Percentiles rank a stretch among this genome's conserved stretches.
Conservation (phyloP, 805 yeast species). For the Barnettozyma sucrosica region DNA sequence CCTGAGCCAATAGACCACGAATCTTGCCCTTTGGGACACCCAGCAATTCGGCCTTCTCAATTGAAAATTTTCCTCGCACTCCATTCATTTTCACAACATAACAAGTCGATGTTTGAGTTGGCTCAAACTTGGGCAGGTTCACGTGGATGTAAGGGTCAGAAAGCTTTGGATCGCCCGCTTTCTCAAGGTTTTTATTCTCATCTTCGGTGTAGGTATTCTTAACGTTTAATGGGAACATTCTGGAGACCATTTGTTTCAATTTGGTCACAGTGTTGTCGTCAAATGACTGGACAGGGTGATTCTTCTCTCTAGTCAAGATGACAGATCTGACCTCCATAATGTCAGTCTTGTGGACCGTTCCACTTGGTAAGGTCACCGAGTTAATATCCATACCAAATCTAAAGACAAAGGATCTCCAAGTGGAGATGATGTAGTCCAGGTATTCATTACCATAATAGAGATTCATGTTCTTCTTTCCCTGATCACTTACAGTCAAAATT, state of each 20-base stretch:
- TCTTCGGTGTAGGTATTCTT: constrained; percentile 31
- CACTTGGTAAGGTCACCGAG: constrained; percentile 23
- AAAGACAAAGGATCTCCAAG: constrained; percentile 86
- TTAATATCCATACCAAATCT: constrained; percentile 60
- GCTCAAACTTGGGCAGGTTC: constrained; percentile 26
- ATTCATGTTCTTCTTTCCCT: constrained; percentile 54
- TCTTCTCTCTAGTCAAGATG: constrained; percentile 3
- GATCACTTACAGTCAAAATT: constrained; percentile 74
- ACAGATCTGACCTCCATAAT: constrained; percentile 25
- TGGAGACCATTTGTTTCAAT: constrained; percentile 30
- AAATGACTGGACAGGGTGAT: constrained; percentile 6
- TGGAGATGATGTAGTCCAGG: constrained; percentile 53
- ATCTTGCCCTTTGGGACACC: constrained; percentile 64
- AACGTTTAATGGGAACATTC: constrained; percentile 55
- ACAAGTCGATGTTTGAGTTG: constrained; percentile 41
- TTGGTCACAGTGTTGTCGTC: constrained; percentile 1
- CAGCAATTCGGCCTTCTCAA: constrained; percentile 55
- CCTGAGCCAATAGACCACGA: constrained; percentile 55
- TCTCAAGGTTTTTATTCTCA: constrained; percentile 18
- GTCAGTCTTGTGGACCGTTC: constrained; percentile 27
- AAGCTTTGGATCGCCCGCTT: constrained; percentile 30
- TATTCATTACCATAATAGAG: constrained; percentile 47
- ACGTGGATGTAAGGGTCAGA: constrained; percentile 32
- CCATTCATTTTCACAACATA: constrained; percentile 66
- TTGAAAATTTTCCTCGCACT: constrained; percentile 71